phyloP scores from a whole-genome alignment of 352 stramenopile species.

The Pythium pectinolyticum region DNA sequence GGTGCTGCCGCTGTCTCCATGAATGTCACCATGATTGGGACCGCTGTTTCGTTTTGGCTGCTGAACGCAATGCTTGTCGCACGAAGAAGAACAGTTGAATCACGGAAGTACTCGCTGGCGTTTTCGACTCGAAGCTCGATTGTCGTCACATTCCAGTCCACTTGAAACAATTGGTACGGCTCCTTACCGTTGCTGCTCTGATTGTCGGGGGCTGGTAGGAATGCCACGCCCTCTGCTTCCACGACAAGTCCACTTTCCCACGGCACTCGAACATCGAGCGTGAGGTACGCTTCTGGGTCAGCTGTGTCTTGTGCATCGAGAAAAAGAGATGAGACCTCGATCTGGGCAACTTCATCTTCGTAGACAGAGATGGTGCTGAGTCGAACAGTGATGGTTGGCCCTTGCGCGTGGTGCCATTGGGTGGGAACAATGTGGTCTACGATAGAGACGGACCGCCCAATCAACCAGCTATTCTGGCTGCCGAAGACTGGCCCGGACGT shows the following conservation, averaged over 20 bases:
- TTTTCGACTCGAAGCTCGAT: slow-evolving; percentile 8
- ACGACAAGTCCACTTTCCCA: neutral
- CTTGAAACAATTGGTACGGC: neutral
- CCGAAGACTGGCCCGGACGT: neutral
- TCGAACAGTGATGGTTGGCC: neutral
- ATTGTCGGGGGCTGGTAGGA: neutral
- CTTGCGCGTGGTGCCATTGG: slow-evolving; percentile 18
- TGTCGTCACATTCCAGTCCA: neutral
- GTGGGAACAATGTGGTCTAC: slow-evolving; percentile 7
- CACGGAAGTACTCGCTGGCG: neutral
- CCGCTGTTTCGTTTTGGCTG: slow-evolving; percentile 11
- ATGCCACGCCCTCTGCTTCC: too few relatives aligned
- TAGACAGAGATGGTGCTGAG: slow-evolving; percentile 1
- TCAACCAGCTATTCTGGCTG: slow-evolving; percentile 6
- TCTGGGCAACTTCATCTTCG: slow-evolving; percentile 17
- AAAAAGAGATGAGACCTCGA: neutral
- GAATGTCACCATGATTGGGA: slow-evolving; percentile 5
- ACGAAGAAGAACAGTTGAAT: slow-evolving; percentile 3
- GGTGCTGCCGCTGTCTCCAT: slow-evolving; percentile 6
- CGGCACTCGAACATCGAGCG: slow-evolving; percentile 2
- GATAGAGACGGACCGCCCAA: slow-evolving; percentile 10
- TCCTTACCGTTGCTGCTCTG: neutral
- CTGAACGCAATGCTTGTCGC: slow-evolving; percentile 16
- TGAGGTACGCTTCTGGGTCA: neutral
- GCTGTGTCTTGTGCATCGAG: neutral